Evolutionary conservation across 805 yeast species (phyloP), one percentile per base, ranked within the genome.

Genomic region (Saturnispora serradocipensis): DNA sequence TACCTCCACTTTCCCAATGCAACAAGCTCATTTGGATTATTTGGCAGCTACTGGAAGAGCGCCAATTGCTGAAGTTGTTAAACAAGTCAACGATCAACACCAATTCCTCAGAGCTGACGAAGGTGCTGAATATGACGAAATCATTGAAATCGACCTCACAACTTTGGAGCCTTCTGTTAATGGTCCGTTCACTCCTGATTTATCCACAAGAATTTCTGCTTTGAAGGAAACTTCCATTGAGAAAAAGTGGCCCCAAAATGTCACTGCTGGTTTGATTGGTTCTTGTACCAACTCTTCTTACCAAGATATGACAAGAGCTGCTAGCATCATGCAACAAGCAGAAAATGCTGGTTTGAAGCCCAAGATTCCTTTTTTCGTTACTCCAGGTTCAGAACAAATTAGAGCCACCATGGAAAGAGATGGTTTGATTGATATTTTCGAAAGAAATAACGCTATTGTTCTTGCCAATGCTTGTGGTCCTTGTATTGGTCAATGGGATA

Each of bases 401-500:
- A 87, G 98, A 75, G 97, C 98, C 59, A 91, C 98, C 59, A 91
- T 91, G 69, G 97, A 85, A 68, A 85, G 96, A 72, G 98, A 91
- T 70, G 97, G 98, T 56, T 84, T 86, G 70, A 81, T 91, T 61
- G 76, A 84, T 61, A 85, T 93, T 60, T 89, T 91, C 72, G 82
- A 84, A 67, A 88, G 88, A 65, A 86, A 85, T 63, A 97, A 97
- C 61, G 98, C 96, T 69, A 78, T 84, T 55, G 97, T 91, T 51
- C 76, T 91, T 67, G 97, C 98, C 56, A 91, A 91, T 68, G 98
- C 98, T 54, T 91, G 98, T 78, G 98, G 98, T 66, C 98, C 98
- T 67, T 90, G 98, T 80, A 90, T 90, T 67, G 98, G 98, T 66
- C 97, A 91, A 78, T 91, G 98, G 98, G 97, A 90, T 71, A 86